Percentiles rank a stretch among this genome's conserved stretches.
Conservation (phyloP, 495 filamentous ascomycete genomes). For the Monascus purpureus region DNA sequence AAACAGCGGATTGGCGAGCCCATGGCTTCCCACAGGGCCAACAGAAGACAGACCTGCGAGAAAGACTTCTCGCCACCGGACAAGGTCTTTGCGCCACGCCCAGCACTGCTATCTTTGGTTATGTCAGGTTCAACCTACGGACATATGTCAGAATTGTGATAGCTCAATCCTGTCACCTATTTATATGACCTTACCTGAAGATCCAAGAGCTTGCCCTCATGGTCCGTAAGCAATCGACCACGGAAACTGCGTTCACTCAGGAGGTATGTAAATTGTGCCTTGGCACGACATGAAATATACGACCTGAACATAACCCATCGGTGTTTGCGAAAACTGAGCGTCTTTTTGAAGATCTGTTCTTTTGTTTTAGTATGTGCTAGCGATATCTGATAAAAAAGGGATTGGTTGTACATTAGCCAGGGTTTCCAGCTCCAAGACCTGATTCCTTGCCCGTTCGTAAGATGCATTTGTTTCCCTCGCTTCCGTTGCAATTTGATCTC, state of each 20-base stretch:
- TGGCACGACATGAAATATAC: conserved; percentile 69
- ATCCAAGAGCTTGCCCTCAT: conserved; percentile 55
- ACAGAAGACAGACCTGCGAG: conserved; percentile 83
- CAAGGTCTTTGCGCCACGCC: conserved; percentile 75
- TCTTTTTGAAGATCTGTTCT: conserved; percentile 40
- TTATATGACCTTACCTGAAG: conserved; percentile 48
- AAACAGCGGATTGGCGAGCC: conserved; percentile 85
- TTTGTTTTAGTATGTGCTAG: background rate
- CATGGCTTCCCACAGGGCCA: conserved; percentile 97
- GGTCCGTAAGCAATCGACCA: conserved; percentile 65
- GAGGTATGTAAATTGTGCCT: conserved; percentile 74
- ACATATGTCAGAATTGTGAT: conserved; percentile 1
- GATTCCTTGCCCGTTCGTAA: conserved; percentile 27
- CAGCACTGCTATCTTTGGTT: conserved; percentile 47
- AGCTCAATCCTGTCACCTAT: too few relatives aligned
- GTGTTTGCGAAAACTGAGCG: conserved; percentile 53
- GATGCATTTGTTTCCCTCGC: conserved; percentile 27
- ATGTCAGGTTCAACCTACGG: conserved; percentile 67
- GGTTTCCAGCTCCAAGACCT: conserved; percentile 34
- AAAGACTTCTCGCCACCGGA: conserved; percentile 97
- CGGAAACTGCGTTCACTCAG: conserved; percentile 81
- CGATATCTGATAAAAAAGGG: background rate
- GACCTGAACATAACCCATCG: conserved; percentile 72
- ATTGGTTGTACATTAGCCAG: conserved; percentile 33
- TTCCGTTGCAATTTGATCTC: conserved; percentile 46